Percentiles rank a stretch among this genome's conserved stretches.
Conservation (phyloP, 1,284 basidiomycete genomes). For the Apiotrichum gracile region DNA sequence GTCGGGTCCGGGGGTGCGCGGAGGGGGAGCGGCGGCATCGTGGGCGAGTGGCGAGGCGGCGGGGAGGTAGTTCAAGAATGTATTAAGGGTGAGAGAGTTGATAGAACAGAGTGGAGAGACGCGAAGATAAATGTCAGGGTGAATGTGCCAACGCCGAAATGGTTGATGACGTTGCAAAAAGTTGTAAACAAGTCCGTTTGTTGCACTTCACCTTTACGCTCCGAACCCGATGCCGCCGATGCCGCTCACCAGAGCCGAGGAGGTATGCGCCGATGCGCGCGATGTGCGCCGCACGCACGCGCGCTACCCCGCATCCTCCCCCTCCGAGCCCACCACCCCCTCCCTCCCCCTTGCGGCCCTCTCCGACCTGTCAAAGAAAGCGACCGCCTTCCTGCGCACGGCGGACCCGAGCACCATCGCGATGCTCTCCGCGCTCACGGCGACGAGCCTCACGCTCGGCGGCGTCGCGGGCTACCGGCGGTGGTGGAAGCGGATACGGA, state of each 20-base stretch:
- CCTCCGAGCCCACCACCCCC: neutral
- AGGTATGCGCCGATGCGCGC: too few species aligned
- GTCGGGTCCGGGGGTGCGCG: neutral
- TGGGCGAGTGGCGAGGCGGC: neutral
- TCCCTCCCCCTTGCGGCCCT: neutral
- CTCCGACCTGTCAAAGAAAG: neutral
- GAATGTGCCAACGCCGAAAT: too few species aligned
- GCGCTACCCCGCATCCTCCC: neutral
- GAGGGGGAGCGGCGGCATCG: neutral
- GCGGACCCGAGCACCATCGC: slow-evolving; percentile 32
- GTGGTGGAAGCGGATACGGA: slow-evolving; percentile 58
- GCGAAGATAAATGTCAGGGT: neutral
- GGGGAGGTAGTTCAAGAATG: neutral
- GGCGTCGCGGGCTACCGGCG: slow-evolving; percentile 51
- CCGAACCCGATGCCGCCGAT: neutral
- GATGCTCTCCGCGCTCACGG: slow-evolving; percentile 28
- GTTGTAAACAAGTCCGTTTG: too few species aligned
- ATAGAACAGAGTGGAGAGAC: neutral
- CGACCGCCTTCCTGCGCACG: neutral
- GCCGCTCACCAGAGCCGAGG: neutral
- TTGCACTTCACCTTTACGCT: too few species aligned
- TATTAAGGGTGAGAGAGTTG: neutral
- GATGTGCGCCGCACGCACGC: too few species aligned
- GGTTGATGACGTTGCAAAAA: neutral
- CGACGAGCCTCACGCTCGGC: slow-evolving; percentile 48